phyloP scores from a whole-genome alignment of 352 stramenopile genomes.

The Phytophthora pinifolia region DNA sequence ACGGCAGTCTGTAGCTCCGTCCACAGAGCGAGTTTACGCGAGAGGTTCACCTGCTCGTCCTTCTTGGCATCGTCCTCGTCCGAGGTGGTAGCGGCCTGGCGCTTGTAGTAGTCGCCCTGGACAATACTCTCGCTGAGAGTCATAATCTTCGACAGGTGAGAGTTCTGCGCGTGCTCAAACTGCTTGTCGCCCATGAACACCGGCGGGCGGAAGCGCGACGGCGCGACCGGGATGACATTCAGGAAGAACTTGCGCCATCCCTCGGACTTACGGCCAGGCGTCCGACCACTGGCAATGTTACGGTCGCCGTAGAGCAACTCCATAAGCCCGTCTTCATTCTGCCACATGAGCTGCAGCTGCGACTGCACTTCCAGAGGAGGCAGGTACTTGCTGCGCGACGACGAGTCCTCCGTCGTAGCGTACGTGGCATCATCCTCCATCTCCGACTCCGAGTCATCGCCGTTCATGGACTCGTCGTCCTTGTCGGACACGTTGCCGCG shows the following conservation, averaged over 20 bases:
- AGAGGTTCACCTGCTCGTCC: slow-evolving; percentile 76
- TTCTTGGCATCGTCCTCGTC: slow-evolving; percentile 57
- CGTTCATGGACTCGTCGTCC: slow-evolving; percentile 35
- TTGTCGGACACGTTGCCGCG: slow-evolving; percentile 67
- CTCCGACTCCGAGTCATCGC: slow-evolving; percentile 72
- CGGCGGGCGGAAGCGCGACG: slow-evolving; percentile 97
- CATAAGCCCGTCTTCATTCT: slow-evolving; percentile 91
- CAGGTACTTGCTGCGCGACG: slow-evolving; percentile 92
- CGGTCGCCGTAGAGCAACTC: slow-evolving; percentile 92
- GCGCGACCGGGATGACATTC: slow-evolving; percentile 95
- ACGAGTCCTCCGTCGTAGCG: slow-evolving; percentile 58
- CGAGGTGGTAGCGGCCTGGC: slow-evolving; percentile 44
- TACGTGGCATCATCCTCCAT: slow-evolving; percentile 78
- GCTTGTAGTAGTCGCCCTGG: slow-evolving; percentile 69
- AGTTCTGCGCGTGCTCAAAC: slow-evolving; percentile 98
- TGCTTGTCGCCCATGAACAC: slow-evolving; percentile 95
- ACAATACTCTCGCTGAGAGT: slow-evolving; percentile 90
- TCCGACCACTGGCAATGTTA: slow-evolving; percentile 63
- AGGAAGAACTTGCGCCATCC: slow-evolving; percentile 96
- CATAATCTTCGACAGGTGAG: slow-evolving; percentile 95
- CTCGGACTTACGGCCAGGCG: slow-evolving; percentile 48
- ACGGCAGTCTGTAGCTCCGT: slow-evolving; percentile 96
- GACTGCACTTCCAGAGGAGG: slow-evolving; percentile 95
- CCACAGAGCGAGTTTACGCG: slow-evolving; percentile 94
- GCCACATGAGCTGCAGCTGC: slow-evolving; percentile 95